These are phyloP conservation scores for Mycena albidolilacea DNA, from an alignment of 768 basidiomycete species.

Conservation along the genomic window DNA sequence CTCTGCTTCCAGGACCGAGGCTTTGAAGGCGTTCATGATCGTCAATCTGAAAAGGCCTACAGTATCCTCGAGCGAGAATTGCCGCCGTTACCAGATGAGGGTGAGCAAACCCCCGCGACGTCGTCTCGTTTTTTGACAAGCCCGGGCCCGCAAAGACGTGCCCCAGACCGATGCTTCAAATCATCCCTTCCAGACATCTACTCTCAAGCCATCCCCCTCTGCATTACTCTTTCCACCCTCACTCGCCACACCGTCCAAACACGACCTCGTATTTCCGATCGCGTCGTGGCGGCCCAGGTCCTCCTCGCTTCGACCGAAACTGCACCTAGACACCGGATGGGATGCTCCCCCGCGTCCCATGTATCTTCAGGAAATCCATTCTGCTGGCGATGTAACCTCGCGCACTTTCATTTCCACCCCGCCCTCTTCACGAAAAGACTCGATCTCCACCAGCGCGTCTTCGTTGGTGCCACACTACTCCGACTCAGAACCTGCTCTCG, in stretches of 20 bases:
- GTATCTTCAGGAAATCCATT: background rate
- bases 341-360: background rate
- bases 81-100: constrained; percentile 22
- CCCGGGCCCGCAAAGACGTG: background rate
- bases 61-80: constrained; percentile 19
- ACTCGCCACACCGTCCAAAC: constrained; percentile 12
- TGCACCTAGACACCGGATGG: constrained; percentile 23
- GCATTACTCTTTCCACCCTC: background rate
- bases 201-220: background rate
- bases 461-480: background rate
- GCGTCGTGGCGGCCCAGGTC: background rate
- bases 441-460: background rate
- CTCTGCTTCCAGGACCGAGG: constrained; percentile 7
- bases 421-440: background rate
- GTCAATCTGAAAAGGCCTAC: background rate
- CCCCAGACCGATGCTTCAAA: background rate
- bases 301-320: constrained; percentile 2
- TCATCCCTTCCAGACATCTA: background rate
- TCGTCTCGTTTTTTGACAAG: background rate
- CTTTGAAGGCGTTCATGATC: background rate
- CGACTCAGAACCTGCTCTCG: background rate
- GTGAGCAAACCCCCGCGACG: background rate
- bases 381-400: background rate
- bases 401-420: background rate
- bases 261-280: constrained; percentile 15